These are phyloP conservation scores for Periconia sp. DNA, from an alignment of 2,329 filamentous ascomycete genomes.

Conservation along the genomic window DNA sequence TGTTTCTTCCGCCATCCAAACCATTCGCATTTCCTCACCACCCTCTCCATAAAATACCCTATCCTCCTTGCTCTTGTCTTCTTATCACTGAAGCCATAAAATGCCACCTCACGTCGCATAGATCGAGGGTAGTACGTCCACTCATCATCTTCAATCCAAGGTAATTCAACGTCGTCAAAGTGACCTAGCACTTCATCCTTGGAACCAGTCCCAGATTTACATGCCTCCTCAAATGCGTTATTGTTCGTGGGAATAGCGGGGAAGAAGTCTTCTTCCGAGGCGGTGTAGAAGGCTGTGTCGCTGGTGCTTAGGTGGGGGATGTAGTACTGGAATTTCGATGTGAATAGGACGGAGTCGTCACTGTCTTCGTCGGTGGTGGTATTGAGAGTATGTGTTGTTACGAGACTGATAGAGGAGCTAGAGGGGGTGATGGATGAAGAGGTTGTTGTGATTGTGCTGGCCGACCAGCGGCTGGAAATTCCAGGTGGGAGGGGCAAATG, in stretches of 20 bases:
- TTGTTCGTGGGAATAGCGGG: conserved; percentile 1
- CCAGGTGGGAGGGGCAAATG: not conserved
- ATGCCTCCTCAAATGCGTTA: not conserved
- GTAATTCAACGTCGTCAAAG: conserved; percentile 6
- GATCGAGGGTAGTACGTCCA: conserved; percentile 16
- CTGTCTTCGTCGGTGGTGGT: too few species aligned
- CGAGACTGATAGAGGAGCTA: too few species aligned
- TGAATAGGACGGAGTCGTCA: not conserved
- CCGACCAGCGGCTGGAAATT: conserved; percentile 1
- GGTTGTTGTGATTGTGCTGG: not conserved
- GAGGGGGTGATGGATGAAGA: not conserved
- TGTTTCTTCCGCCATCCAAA: not conserved
- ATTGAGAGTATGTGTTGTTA: too few species aligned
- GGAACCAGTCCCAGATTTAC: not conserved
- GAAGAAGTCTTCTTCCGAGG: not conserved
- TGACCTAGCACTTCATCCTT: not conserved
- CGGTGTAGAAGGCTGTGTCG: conserved; percentile 8
- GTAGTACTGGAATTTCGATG: conserved; percentile 11
- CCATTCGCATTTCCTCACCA: not conserved
- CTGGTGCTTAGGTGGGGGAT: conserved; percentile 12
- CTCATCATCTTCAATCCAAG: conserved; percentile 12
- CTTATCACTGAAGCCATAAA: not conserved
- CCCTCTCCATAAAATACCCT: not conserved
- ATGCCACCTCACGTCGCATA: not conserved
- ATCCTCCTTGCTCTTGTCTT: not conserved